Conservation (phyloP, 331 rosid species). For the Erythrophleum ivorense region DNA sequence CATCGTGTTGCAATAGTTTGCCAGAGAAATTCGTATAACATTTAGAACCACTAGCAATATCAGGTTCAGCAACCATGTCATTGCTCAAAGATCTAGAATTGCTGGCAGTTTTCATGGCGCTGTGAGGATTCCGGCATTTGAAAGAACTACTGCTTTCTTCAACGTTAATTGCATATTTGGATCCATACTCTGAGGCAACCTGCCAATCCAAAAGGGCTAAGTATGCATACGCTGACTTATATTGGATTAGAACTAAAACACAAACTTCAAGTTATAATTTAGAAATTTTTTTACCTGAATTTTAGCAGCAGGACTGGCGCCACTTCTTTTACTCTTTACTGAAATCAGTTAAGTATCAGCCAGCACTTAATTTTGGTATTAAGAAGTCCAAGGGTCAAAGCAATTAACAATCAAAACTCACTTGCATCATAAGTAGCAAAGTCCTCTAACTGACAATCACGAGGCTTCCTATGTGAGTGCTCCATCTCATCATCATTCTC, state of each 20-base stretch:
- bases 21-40: slow-evolving; percentile 53
- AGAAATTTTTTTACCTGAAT: slow-evolving; percentile 57
- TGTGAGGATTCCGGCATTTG: slow-evolving; percentile 55
- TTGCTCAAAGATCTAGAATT: slow-evolving; percentile 59
- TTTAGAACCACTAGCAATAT: slow-evolving; percentile 65
- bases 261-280: slow-evolving; percentile 31
- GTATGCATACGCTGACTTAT: slow-evolving; percentile 30
- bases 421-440: slow-evolving; percentile 59
- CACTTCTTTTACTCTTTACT: slow-evolving; percentile 50
- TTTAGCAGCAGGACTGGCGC: slow-evolving; percentile 41
- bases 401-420: slow-evolving; percentile 54
- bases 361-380: slow-evolving; percentile 37
- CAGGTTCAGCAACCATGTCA: slow-evolving; percentile 47
- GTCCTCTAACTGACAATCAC: slow-evolving; percentile 46
- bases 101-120: slow-evolving; percentile 47
- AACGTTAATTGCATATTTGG: slow-evolving; percentile 50
- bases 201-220: slow-evolving; percentile 51
- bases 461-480: slow-evolving; percentile 50
- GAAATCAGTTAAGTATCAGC: slow-evolving; percentile 50
- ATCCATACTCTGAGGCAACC: slow-evolving; percentile 57
- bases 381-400: slow-evolving; percentile 39
- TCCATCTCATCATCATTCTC: slow-evolving; percentile 53
- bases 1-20: slow-evolving; percentile 49
- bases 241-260: slow-evolving; percentile 10
- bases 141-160: slow-evolving; percentile 83